Percentiles rank a stretch among this genome's conserved stretches.
These are phyloP conservation scores for Rheum nobile DNA, from an alignment of 148 eudicot genomes.

Conservation along the genomic window DNA sequence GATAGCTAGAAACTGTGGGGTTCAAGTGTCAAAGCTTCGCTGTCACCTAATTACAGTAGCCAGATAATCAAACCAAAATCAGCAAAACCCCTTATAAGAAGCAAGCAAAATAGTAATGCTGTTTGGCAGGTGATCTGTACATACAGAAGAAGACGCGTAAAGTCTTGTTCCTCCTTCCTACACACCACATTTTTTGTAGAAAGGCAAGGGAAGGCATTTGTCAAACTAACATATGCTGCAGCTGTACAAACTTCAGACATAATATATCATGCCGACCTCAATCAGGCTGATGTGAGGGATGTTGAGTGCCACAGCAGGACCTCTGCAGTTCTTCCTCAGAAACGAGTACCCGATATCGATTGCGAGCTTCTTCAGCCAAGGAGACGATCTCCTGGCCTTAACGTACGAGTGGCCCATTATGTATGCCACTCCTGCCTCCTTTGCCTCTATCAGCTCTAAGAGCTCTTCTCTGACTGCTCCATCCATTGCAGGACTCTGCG, in stretches of 20 bases:
- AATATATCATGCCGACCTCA: constrained; percentile 93
- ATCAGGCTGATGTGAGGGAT: constrained; percentile 95
- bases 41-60: too few species aligned
- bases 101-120: too few species aligned
- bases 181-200: too few species aligned
- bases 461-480: constrained; percentile 59
- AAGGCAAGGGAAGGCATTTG: too few species aligned
- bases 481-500: constrained; percentile 44
- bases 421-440: constrained; percentile 91
- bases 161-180: too few species aligned
- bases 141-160: too few species aligned
- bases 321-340: constrained; percentile 87
- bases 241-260: constrained; percentile 32
- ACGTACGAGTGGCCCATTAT: constrained; percentile 89
- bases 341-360: constrained; percentile 83
- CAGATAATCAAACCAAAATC: too few species aligned
- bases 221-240: too few species aligned
- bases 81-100: too few species aligned
- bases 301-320: constrained; percentile 81
- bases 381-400: constrained; percentile 65
- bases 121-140: too few species aligned
- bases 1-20: too few species aligned
- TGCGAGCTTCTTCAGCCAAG: constrained; percentile 59
- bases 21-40: too few species aligned
- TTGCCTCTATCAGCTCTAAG: constrained; percentile 67